phyloP scores from a whole-genome alignment of 169 alveolate species.

The Plasmodium cynomolgi region DNA sequence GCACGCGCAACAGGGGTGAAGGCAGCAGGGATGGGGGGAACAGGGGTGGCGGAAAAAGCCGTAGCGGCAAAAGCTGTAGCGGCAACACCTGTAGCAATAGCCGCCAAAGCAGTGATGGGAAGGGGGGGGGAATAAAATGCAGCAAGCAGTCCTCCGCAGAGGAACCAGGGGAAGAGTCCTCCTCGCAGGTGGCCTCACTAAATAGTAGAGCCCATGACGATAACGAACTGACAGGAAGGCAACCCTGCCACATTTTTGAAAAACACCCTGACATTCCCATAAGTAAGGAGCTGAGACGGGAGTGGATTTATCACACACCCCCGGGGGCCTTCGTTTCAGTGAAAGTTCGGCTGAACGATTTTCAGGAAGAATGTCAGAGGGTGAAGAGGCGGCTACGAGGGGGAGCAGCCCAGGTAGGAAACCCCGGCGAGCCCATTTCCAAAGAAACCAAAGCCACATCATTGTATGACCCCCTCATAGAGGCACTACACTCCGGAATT shows the following conservation, averaged over 20 bases:
- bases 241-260: conserved; percentile 56
- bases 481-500: conserved; percentile 31
- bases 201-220: background rate
- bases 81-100: background rate
- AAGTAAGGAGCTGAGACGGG: conserved; percentile 21
- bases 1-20: background rate
- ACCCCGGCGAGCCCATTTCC: background rate
- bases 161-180: background rate
- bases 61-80: background rate
- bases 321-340: background rate
- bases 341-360: conserved; percentile 85
- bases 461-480: conserved; percentile 23
- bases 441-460: background rate
- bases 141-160: background rate
- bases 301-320: conserved; percentile 52
- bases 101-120: too few species aligned
- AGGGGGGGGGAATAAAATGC: background rate
- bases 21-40: background rate
- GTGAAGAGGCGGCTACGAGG: background rate
- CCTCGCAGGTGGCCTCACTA: background rate
- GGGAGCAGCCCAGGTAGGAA: too few species aligned
- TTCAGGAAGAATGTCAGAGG: conserved; percentile 81
- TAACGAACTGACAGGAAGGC: background rate
- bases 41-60: too few species aligned
- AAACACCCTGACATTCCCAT: conserved; percentile 41